These are phyloP conservation scores for Sarocladium strictum DNA, from an alignment of 2,329 filamentous ascomycete species.

Conservation along the genomic window DNA sequence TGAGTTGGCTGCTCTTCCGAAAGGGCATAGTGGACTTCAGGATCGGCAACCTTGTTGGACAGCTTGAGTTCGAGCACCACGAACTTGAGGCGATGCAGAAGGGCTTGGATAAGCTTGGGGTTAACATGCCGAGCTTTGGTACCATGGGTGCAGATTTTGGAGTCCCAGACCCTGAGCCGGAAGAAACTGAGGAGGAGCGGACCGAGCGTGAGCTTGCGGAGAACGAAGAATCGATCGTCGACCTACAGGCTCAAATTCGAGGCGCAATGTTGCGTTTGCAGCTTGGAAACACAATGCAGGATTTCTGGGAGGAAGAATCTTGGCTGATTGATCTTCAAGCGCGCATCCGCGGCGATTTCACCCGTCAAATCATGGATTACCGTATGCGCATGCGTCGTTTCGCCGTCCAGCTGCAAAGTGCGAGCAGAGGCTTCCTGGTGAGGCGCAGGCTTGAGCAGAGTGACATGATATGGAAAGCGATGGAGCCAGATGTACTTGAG, in stretches of 20 bases:
- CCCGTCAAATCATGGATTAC: constrained; percentile 77
- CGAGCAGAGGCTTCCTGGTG: constrained; percentile 67
- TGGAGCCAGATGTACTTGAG: constrained; percentile 66
- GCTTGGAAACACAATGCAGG: constrained; percentile 78
- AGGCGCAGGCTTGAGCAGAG: constrained; percentile 57
- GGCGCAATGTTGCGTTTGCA: constrained; percentile 73
- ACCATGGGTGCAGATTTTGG: constrained; percentile 97
- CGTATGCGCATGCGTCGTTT: constrained; percentile 77
- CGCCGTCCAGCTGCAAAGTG: constrained; percentile 73
- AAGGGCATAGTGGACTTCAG: constrained; percentile 93
- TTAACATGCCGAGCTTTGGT: constrained; percentile 95
- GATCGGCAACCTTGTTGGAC: constrained; percentile 93
- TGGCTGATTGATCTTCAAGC: constrained; percentile 77
- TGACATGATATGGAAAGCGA: constrained; percentile 62
- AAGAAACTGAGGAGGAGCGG: constrained; percentile 86
- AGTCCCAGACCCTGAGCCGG: constrained; percentile 66
- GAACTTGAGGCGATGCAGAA: constrained; percentile 97
- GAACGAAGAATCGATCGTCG: constrained; percentile 63
- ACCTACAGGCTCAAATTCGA: constrained; percentile 81
- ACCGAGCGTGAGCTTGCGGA: constrained; percentile 77
- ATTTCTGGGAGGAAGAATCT: constrained; percentile 80
- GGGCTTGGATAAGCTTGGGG: constrained; percentile 88
- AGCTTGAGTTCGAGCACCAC: constrained; percentile 95
- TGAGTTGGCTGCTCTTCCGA: constrained; percentile 94
- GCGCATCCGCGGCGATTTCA: constrained; percentile 79